Evolutionary conservation across 805 yeast species (phyloP), one percentile per base, ranked within the genome.

Genomic region (Monosporozyma solicola): DNA sequence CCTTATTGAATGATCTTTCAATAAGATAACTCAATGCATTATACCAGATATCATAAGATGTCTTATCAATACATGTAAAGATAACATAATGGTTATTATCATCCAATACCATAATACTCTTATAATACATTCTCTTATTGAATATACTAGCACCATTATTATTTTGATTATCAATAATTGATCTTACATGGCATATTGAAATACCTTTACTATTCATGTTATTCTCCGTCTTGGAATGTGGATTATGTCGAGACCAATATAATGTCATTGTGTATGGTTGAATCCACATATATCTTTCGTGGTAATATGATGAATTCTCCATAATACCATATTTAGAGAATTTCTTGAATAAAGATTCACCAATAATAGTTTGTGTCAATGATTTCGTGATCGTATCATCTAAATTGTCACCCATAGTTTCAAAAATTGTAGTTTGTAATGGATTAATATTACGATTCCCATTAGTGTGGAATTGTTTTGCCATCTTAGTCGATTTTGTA

Each of bases 261-360:
- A 92, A 74, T 0, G 96, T 88, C 73, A 89, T 72, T 8, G 94
- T 85, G 68, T 91, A 91, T 3, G 99, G 98, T 69, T 92, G 96
- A 47, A 94, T 80, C 98, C 98, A 94, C 77, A 92, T 92, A 72
- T 81, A 92, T 58, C 97, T 78, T 64, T 86, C 94, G 64, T 92
- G 99, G 55, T 97, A 79, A 44, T 80, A 79, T 50, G 89, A 94
- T 7, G 76, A 69, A 43, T 87, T 83, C 41, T 88, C 84, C 49
- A 87, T 74, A 15, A 90, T 85, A 1, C 91, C 91, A 51, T 85
- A 70, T 55, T 82, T 81, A 54, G 94, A 82, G 66, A 84, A 87
- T 66, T 91, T 91, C 69, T 92, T 92, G 78, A 77, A 84, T 54
- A 91, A 73, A 58, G 82, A 87, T 65, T 92, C 98, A 51, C 99